Base-by-base conservation (phyloP, 116 monocot species). In the Phalaenopsis hybrid region DNA sequence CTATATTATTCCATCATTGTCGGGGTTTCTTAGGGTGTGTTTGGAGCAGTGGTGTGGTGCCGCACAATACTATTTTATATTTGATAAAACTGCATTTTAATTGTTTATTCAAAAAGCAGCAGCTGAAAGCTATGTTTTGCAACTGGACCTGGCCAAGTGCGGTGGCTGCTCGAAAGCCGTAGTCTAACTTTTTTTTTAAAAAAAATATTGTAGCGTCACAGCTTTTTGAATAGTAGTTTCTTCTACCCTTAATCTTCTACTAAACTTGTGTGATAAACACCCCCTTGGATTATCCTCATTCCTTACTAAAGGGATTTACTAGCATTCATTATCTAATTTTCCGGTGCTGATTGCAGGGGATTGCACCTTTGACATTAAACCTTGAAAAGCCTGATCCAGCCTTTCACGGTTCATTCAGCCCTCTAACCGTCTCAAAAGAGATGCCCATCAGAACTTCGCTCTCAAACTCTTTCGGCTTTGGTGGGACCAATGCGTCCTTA, bases 401-500 rank as follows among this genome's bases (percentile, higher is more conserved):
- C 72, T 93, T 98, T 78, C 48, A 82, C n/a, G 90, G 83, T 44
- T 74, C 17, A 7, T 98, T 88, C 83, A 86, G 75, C 82, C 98
- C 98, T 52, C 34, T 95, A 74, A 58, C 16, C 78, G 57, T 83
- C 18, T 55, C 86, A 31, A 95, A 86, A 85, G 74, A 89, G 69
- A 90, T 91, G 89, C 90, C 84, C 8, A 93, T 95, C 37, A 88
- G 87, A 89, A 93, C 93, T 48, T 90, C 92, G 43, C 80, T 98
- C 43, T 95, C 98, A 11, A 98, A 98, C 57, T 98, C 98, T n/a
- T 98, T 98, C 23, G 98, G 98, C 70, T 98, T 98, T 85, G 98
- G 95, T 34, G 98, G 95, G 57, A 98, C 98, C 7, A 95, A 98
- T 85, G 92, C 98, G 10, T 92, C 98, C 65, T 80, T 98, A 18